Conservation (phyloP, 2,329 filamentous ascomycete genomes). For the Cordyceps tenuipes region DNA sequence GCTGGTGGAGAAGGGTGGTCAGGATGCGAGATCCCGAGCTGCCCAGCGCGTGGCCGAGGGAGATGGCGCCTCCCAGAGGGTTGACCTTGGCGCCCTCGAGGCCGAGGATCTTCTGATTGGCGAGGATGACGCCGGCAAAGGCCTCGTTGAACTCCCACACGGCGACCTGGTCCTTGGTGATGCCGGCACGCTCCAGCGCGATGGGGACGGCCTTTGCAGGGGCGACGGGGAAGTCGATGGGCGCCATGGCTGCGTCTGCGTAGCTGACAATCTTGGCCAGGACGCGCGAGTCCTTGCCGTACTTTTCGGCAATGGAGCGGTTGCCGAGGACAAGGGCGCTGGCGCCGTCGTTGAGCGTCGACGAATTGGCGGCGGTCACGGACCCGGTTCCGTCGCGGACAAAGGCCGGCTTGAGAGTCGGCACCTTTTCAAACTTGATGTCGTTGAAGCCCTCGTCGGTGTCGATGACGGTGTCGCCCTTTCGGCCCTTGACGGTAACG, state of each 20-base stretch:
- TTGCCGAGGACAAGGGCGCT: constrained; percentile 81
- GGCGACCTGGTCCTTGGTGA: constrained; percentile 83
- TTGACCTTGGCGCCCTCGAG: constrained; percentile 76
- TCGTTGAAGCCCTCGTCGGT: constrained; percentile 87
- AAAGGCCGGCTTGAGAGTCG: constrained; percentile 85
- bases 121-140: constrained; percentile 90
- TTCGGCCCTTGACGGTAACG: constrained; percentile 75
- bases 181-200: constrained; percentile 78
- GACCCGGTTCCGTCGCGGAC: constrained; percentile 77
- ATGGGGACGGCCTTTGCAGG: constrained; percentile 88
- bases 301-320: constrained; percentile 71
- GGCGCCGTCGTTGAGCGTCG: constrained; percentile 89
- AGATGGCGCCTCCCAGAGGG: constrained; percentile 82
- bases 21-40: constrained; percentile 90
- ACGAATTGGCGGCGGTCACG: constrained; percentile 90
- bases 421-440: constrained; percentile 77
- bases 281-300: constrained; percentile 68
- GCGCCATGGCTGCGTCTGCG: constrained; percentile 82
- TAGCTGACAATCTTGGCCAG: constrained; percentile 79
- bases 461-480: constrained; percentile 70
- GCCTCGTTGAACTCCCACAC: constrained; percentile 99
- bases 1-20: constrained; percentile 81
- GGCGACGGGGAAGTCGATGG: constrained; percentile 90
- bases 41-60: constrained; percentile 82
- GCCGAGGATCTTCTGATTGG: constrained; percentile 85